Percentiles rank a stretch among this genome's conserved stretches.
These are phyloP conservation scores for Colletotrichum echinochloae DNA, from an alignment of 2,329 filamentous ascomycete genomes.

Conservation along the genomic window DNA sequence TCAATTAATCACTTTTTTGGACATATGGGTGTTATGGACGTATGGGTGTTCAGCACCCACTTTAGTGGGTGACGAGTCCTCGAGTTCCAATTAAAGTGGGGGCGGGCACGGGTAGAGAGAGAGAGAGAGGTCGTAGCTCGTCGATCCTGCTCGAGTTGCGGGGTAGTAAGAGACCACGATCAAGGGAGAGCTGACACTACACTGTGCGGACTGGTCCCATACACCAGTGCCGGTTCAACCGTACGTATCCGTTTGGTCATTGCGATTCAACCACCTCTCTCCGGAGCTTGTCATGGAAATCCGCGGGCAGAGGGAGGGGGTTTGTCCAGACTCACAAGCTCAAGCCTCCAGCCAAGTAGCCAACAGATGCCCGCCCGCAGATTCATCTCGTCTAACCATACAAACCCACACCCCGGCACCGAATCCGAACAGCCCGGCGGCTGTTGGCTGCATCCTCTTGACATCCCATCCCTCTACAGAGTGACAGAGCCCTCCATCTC, in stretches of 20 bases:
- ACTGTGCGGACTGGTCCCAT: background rate
- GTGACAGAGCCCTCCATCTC: background rate
- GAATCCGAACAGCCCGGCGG: slow-evolving; percentile 29
- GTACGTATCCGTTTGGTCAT: background rate
- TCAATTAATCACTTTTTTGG: too few relatives aligned
- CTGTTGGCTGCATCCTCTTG: slow-evolving; percentile 11
- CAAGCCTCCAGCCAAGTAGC: background rate
- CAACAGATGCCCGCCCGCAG: background rate
- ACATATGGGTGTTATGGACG: too few relatives aligned
- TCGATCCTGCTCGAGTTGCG: slow-evolving; percentile 35
- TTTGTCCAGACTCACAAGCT: slow-evolving; percentile 9
- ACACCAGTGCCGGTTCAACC: background rate
- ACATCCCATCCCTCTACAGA: background rate
- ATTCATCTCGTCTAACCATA: background rate
- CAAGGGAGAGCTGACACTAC: background rate
- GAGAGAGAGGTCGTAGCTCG: slow-evolving; percentile 8
- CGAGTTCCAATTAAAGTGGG: too few relatives aligned
- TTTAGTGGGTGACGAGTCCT: too few relatives aligned
- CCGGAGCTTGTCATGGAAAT: background rate
- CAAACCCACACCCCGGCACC: slow-evolving; percentile 18
- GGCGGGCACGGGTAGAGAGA: too few relatives aligned
- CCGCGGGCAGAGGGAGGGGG: background rate
- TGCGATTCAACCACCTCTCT: background rate
- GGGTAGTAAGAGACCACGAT: slow-evolving; percentile 15
- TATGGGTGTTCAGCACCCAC: too few relatives aligned